Conservation (phyloP, 805 yeast genomes). For the Ogataea corticis region DNA sequence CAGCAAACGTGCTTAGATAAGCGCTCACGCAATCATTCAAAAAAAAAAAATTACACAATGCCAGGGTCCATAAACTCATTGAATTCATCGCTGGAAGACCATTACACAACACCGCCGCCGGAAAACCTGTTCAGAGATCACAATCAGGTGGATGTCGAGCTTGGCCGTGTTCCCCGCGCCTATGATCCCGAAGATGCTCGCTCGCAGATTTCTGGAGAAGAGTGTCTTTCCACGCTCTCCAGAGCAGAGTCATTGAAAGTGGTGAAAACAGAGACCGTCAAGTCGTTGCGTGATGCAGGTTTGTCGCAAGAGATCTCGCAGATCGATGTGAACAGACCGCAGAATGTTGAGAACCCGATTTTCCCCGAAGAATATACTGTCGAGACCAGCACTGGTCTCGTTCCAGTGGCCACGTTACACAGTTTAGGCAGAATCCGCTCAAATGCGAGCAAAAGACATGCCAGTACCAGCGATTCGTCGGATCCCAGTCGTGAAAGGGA, state of each 20-base stretch:
- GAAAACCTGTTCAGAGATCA: neutral
- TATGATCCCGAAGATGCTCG: conserved; percentile 50
- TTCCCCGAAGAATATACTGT: conserved; percentile 92
- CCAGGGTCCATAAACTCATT: conserved; percentile 18
- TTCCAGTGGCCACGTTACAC: conserved; percentile 72
- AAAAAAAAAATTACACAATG: conserved; percentile 5
- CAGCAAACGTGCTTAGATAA: neutral
- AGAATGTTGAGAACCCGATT: conserved; percentile 57
- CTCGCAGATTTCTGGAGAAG: conserved; percentile 40
- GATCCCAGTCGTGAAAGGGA: conserved; percentile 16
- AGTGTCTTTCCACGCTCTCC: conserved; percentile 29
- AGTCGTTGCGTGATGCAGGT: conserved; percentile 66
- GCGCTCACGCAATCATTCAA: neutral
- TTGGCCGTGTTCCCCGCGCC: conserved; percentile 35
- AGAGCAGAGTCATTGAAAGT: conserved; percentile 40
- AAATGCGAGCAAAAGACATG: conserved; percentile 18
- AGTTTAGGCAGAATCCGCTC: conserved; percentile 55
- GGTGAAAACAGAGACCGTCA: conserved; percentile 69
- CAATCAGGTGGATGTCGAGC: conserved; percentile 16
- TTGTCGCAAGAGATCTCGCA: conserved; percentile 52
- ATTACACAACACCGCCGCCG: conserved; percentile 3
- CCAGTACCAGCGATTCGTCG: conserved; percentile 23
- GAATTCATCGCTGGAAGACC: conserved; percentile 23
- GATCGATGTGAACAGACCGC: conserved; percentile 59
- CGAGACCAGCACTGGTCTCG: conserved; percentile 87